Evolutionary conservation across 371 early-diverging fungal species (phyloP).

Genomic region (Capniomyces stellatus): DNA sequence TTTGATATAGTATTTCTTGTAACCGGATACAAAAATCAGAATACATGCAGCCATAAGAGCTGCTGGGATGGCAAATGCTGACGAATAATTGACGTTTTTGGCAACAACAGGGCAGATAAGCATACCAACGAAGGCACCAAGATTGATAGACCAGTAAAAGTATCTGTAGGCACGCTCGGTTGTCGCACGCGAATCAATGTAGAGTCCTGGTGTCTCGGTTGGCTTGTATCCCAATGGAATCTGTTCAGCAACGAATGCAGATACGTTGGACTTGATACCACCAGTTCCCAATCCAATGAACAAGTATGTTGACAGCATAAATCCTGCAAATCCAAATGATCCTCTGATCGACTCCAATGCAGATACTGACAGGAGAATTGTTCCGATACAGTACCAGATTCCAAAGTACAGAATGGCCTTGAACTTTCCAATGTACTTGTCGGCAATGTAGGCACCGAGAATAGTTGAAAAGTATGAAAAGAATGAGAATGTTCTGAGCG

Average conservation of each 20-base stretch:
- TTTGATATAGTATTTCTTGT: slow-evolving; percentile 34
- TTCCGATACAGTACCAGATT: slow-evolving; percentile 43
- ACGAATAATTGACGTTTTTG: slow-evolving; percentile 28
- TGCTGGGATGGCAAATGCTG: slow-evolving; percentile 49
- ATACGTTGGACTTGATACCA: slow-evolving; percentile 68
- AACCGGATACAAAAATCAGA: slow-evolving; percentile 33
- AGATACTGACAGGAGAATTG: slow-evolving; percentile 41
- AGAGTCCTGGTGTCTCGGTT: slow-evolving; percentile 18
- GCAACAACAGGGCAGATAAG: slow-evolving; percentile 36
- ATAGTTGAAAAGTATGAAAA: slow-evolving; percentile 64
- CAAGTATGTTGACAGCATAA: slow-evolving; percentile 37
- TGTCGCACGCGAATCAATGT: slow-evolving; percentile 29
- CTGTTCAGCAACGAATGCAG: slow-evolving; percentile 55
- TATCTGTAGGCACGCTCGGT: slow-evolving; percentile 38
- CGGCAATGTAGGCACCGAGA: slow-evolving; percentile 61
- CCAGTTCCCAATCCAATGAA: slow-evolving; percentile 75
- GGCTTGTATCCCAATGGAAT: slow-evolving; percentile 17
- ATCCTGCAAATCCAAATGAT: slow-evolving; percentile 39
- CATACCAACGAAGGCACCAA: slow-evolving; percentile 47
- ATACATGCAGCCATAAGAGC: slow-evolving; percentile 44
- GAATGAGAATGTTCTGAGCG: slow-evolving; percentile 26
- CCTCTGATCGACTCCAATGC: slow-evolving; percentile 33
- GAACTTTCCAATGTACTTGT: slow-evolving; percentile 64
- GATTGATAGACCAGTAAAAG: slow-evolving; percentile 73
- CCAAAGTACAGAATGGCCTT: slow-evolving; percentile 52